A percentile compares a stretch with the other conserved stretches of the same genome.
Evolutionary conservation across 345 rosid species (phyloP).

Genomic region (Bruguiera parviflora): DNA sequence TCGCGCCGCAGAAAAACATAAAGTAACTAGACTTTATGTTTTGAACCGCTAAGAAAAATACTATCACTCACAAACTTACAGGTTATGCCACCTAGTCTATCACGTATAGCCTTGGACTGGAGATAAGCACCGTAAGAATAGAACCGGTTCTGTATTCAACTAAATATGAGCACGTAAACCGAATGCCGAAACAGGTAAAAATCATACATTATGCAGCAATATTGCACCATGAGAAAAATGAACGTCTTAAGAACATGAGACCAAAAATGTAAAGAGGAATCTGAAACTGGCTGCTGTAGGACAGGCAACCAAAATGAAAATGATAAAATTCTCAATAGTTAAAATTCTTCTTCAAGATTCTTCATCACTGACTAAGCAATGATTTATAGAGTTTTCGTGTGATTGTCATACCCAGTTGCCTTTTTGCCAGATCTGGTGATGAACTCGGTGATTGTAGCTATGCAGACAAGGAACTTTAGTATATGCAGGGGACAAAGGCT

Average conservation of each 20-base stretch:
- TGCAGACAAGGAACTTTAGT: not conserved
- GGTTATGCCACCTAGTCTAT: no score
- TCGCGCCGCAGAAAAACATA: no score
- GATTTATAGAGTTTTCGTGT: not conserved
- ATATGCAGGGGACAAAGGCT: not conserved
- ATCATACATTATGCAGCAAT: not conserved
- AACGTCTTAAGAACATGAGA: not conserved
- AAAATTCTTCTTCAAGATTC: no score
- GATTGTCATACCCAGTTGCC: not conserved
- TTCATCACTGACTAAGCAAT: not conserved
- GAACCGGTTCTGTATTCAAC: not conserved
- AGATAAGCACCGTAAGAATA: no score
- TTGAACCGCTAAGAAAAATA: no score
- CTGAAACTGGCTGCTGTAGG: no score
- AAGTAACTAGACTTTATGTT: no score
- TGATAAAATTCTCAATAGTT: no score
- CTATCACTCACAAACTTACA: no score
- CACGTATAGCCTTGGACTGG: no score
- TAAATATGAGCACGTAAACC: not conserved
- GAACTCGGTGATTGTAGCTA: not conserved
- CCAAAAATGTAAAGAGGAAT: not conserved
- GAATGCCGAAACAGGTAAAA: not conserved
- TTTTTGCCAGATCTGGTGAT: not conserved
- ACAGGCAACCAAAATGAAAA: no score
- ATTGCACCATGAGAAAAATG: not conserved